A percentile compares a stretch with the other conserved stretches of the same genome.
phyloP scores from a whole-genome alignment of 352 stramenopile species.

The Phytophthora citrophthora region DNA sequence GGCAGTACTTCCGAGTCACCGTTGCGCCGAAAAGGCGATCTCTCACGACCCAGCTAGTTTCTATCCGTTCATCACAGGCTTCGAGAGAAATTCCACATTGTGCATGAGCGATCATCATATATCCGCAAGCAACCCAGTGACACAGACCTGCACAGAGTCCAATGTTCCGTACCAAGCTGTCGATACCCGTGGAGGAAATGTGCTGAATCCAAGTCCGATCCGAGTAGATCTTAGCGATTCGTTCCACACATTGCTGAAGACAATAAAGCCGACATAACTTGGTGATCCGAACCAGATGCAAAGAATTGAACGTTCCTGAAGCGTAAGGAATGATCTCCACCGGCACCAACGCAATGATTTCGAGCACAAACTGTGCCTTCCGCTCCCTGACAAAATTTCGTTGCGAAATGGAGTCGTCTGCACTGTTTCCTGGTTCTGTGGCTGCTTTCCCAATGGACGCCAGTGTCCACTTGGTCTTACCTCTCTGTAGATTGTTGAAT shows the following conservation, averaged over 20 bases:
- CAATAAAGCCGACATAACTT: conserved; percentile 72
- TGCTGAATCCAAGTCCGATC: conserved; percentile 50
- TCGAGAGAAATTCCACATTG: conserved; percentile 63
- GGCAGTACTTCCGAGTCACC: conserved; percentile 53
- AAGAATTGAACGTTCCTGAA: conserved; percentile 46
- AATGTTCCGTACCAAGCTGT: conserved; percentile 54
- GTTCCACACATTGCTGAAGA: conserved; percentile 41
- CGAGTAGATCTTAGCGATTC: conserved; percentile 60
- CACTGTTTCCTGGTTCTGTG: background rate
- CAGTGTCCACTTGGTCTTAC: conserved; percentile 30
- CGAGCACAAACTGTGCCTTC: conserved; percentile 53
- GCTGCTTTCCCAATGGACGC: conserved; percentile 8
- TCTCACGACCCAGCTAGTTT: conserved; percentile 68
- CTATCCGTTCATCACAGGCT: conserved; percentile 43
- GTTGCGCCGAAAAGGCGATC: conserved; percentile 57
- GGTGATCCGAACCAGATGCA: conserved; percentile 64
- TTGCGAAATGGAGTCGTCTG: conserved; percentile 5
- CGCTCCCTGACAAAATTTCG: conserved; percentile 10
- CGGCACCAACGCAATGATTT: conserved; percentile 57
- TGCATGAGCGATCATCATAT: conserved; percentile 71
- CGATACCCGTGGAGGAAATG: conserved; percentile 66
- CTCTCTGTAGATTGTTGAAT: conserved; percentile 1
- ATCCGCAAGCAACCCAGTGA: conserved; percentile 72
- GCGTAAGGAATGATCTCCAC: conserved; percentile 57
- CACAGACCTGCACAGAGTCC: conserved; percentile 35